Evolutionary conservation across 441 rosid species (phyloP), one percentile per base, ranked within the genome.

Genomic region (Croton laevigatus): DNA sequence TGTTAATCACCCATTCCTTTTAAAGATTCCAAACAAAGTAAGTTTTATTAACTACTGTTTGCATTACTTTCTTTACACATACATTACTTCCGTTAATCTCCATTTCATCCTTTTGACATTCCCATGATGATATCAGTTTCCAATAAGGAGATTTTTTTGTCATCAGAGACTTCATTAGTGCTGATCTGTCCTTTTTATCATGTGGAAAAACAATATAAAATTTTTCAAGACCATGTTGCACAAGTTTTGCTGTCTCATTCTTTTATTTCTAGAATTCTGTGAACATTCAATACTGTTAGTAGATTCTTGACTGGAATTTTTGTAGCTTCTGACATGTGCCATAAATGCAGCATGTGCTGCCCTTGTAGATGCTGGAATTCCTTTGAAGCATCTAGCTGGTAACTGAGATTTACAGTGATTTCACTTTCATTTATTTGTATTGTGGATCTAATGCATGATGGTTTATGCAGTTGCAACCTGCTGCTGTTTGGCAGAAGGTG

Each of bases 281-380:
- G 57, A 59, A 38, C 9, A 49, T 32, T 65, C 42, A 40, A 32
- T 19, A 46, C 60, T 27, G 32, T 57, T 69, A 62, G 55, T 54
- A 65, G 59, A 75, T 81, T 87, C 89, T 86, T 89, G 78, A 87
- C 77, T 72, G 57, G 46, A 27, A 54, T 32, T 52, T n/a, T 42
- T 3, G 64, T 90, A 92, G 98, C 97, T 94, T 83, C 84, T 92
- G 37, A 90, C 91, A 0, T 84, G 98, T 83, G 98, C 98, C 60
- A 83, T 94, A 83, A 94, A 94, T 79, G 98, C 97, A 51, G 91
- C 94, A 22, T 92, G 97, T 80, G 89, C 93, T 78, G 99, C 99
- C 46, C 96, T 94, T 73, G 91, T 95, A 17, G 99, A 92, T 49
- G 99, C 99, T 19, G 99, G 98, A 79, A 90, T 94, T 73, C 93